Evolutionary conservation across 108 stramenopile species (phyloP), one percentile per base, ranked within the genome.

Genomic region (Pseudonitzschia multiseries): DNA sequence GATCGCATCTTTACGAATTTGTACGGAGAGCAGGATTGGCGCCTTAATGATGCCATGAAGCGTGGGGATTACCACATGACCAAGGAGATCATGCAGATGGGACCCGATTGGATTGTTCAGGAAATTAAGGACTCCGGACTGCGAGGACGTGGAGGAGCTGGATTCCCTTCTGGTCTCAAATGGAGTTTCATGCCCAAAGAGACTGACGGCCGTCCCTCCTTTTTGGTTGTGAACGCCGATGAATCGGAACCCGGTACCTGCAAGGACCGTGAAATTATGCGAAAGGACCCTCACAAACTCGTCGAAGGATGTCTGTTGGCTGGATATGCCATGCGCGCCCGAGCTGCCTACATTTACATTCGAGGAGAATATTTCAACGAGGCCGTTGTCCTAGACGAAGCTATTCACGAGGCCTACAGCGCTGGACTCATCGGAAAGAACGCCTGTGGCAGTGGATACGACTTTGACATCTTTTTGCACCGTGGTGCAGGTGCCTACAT

Each of bases 141-240:
- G 8, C 93, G 99, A 41, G 99, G 99, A 60, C 93, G 99, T 9
- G 99, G 99, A 12, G 99, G 99, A 12, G 98, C 98, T 21, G 98
- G 98, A 0, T 98, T 98, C 70, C 99, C 99, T 17, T 96, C 95
- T 0, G 99, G 99, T 20, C 89, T 99, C 41, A 99, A 99, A 93
- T 99, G 99, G 99, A 91, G 88, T 63, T 99, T 99, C 81, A 99
- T 99, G 99, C 99, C 99, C 83, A 99, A 99, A 91, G 86, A 91
- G 61, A 96, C 89, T 24, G 98, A 99, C 73, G 99, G 99, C 29
- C 88, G 99, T 27, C 99, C 99, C 5, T 89, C 85, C 43, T 99
- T 99, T 80, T 81, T 99, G 51, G 97, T 99, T 18, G 97, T 99
- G 26, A 99, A 99, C 83, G 99, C 99, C 54, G 99, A 99, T 75